Percentiles rank a stretch among this genome's conserved stretches.
Evolutionary conservation across 2,329 filamentous ascomycete genomes (phyloP).

Genomic region (Calonectria ilicicola): DNA sequence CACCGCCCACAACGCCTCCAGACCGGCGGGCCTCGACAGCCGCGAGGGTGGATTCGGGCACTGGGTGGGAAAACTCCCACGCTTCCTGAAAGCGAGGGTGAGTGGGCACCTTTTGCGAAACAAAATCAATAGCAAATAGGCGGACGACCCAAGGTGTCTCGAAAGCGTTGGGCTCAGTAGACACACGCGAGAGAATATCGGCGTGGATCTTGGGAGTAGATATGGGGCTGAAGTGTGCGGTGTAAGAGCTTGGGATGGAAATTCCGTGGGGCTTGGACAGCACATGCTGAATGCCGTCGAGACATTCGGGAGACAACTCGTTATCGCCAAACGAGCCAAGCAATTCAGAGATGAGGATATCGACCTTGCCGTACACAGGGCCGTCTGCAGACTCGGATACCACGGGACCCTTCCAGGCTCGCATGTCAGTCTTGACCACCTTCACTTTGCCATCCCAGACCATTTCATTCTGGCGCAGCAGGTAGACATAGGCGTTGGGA

Average conservation of each 20-base stretch:
- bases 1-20: conserved; percentile 74
- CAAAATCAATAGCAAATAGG: conserved; percentile 88
- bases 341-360: conserved; percentile 94
- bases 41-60: conserved; percentile 69
- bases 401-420: conserved; percentile 89
- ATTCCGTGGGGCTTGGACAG: conserved; percentile 84
- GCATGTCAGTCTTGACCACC: conserved; percentile 97
- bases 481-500: conserved; percentile 94
- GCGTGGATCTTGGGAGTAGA: conserved; percentile 86
- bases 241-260: conserved; percentile 93
- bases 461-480: conserved; percentile 85
- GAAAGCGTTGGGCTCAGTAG: conserved; percentile 77
- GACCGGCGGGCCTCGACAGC: conserved; percentile 68
- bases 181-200: conserved; percentile 76
- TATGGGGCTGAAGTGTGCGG: conserved; percentile 92
- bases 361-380: conserved; percentile 75
- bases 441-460: conserved; percentile 86
- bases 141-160: conserved; percentile 96
- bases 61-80: conserved; percentile 85
- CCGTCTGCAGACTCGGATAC: conserved; percentile 57
- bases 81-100: conserved; percentile 77
- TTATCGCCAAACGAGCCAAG: conserved; percentile 97
- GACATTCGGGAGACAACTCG: conserved; percentile 94
- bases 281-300: conserved; percentile 95
- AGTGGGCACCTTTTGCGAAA: conserved; percentile 73